These are phyloP conservation scores for Gastrolobium villosum DNA, from an alignment of 306 rosid genomes.

Conservation along the genomic window DNA sequence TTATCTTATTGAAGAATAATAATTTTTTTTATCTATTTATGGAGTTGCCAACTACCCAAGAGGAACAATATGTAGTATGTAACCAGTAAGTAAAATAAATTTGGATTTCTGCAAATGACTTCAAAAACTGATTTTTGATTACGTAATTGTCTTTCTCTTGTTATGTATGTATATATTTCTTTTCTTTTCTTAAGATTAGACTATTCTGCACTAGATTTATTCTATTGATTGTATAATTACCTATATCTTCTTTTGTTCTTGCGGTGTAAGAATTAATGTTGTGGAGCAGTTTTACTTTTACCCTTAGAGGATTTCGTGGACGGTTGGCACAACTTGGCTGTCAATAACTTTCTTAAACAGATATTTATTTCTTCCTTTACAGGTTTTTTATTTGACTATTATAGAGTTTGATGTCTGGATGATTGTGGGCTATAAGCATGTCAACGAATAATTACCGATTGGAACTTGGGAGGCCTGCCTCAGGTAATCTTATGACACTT, in stretches of 20 bases:
- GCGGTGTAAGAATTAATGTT: constrained; percentile 15
- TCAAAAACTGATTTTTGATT: constrained; percentile 3
- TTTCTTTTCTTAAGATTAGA: not conserved
- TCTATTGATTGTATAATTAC: constrained; percentile 4
- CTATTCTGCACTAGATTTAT: not conserved
- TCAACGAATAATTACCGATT: constrained; percentile 56
- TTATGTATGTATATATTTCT: not conserved
- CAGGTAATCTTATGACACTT: constrained; percentile 66
- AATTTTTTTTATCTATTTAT: not conserved
- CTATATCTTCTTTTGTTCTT: constrained; percentile 10
- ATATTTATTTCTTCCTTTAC: constrained; percentile 21
- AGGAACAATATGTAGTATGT: not conserved
- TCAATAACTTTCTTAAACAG: constrained; percentile 27
- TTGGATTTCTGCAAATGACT: constrained; percentile 12
- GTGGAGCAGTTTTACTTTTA: constrained; percentile 13
- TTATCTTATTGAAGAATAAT: not conserved
- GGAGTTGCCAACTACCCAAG: not conserved
- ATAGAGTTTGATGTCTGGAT: constrained; percentile 51
- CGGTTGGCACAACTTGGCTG: constrained; percentile 17
- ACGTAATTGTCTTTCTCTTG: not conserved
- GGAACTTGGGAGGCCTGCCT: constrained; percentile 70
- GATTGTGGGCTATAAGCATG: constrained; percentile 46
- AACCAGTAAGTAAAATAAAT: not conserved
- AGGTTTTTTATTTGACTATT: constrained; percentile 43
- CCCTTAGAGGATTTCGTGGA: not conserved